phyloP scores from a whole-genome alignment of 1,139 yeast genomes.

The Zygoascus meyerae region DNA sequence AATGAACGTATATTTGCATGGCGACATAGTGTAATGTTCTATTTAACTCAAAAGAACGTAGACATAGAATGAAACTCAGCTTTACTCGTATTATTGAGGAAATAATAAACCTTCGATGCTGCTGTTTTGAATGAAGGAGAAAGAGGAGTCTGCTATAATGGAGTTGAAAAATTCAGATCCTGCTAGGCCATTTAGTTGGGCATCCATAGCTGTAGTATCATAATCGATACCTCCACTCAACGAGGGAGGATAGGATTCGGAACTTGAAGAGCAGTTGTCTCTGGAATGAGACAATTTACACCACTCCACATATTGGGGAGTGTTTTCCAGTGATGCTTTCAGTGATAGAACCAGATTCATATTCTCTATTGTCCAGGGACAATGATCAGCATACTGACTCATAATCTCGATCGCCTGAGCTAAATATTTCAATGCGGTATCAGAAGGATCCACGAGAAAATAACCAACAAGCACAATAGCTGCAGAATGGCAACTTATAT shows the following conservation, averaged over 20 bases:
- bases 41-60: too few species aligned
- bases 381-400: slow-evolving; percentile 1
- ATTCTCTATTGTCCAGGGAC: slow-evolving; percentile 2
- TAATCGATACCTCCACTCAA: not conserved
- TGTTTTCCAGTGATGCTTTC: slow-evolving; percentile 1
- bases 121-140: slow-evolving; percentile 10
- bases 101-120: slow-evolving; percentile 8
- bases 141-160: slow-evolving; percentile 10
- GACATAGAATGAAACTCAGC: not conserved
- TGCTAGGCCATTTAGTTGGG: slow-evolving; percentile 4
- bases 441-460: slow-evolving; percentile 8
- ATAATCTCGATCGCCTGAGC: slow-evolving; percentile 3
- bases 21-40: too few species aligned
- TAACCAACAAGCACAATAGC: slow-evolving; percentile 8
- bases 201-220: slow-evolving; percentile 7
- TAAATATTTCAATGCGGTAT: not conserved
- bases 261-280: slow-evolving; percentile 1
- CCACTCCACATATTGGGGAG: slow-evolving; percentile 7
- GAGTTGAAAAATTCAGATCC: slow-evolving; percentile 9
- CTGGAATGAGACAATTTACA: not conserved
- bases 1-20: too few species aligned
- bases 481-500: slow-evolving; percentile 9
- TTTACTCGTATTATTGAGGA: not conserved
- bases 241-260: not conserved
- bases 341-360: slow-evolving; percentile 4